Evolutionary conservation across 148 eudicot genomes (phyloP).

Genomic region (Tetragonia tetragonoides): DNA sequence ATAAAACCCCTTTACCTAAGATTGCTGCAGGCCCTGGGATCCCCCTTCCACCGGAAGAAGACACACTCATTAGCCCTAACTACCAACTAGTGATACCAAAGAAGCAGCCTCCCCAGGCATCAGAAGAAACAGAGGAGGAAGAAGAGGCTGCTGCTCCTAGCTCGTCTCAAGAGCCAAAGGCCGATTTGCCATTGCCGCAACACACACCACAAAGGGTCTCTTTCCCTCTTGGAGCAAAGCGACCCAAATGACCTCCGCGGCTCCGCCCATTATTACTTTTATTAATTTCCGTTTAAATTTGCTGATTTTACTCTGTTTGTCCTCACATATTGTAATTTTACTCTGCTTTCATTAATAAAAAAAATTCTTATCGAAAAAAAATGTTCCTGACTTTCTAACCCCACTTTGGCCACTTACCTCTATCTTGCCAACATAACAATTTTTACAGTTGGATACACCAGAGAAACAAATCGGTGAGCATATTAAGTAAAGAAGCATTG

Average conservation of each 20-base stretch:
- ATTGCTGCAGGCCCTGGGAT: slow-evolving; percentile 51
- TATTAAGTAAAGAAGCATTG: too few species aligned
- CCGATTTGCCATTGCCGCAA: slow-evolving; percentile 40
- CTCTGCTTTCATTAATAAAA: too few species aligned
- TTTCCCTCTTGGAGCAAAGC: slow-evolving; percentile 69
- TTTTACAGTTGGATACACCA: too few species aligned
- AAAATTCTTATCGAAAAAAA: too few species aligned
- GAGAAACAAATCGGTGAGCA: too few species aligned
- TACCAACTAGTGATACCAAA: slow-evolving; percentile 63
- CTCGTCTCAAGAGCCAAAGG: slow-evolving; percentile 55
- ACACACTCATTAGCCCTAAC: slow-evolving; percentile 76
- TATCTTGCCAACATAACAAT: too few species aligned
- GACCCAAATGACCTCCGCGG: slow-evolving; percentile 25
- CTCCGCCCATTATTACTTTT: too few species aligned
- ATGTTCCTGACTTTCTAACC: too few species aligned
- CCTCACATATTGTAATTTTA: too few species aligned
- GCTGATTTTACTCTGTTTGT: too few species aligned
- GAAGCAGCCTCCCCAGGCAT: slow-evolving; percentile 40
- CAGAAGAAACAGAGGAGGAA: slow-evolving; percentile 74
- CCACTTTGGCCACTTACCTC: too few species aligned
- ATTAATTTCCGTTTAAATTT: too few species aligned
- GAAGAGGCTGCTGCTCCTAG: slow-evolving; percentile 53
- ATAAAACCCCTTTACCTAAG: slow-evolving; percentile 76
- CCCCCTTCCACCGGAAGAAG: slow-evolving; percentile 83
- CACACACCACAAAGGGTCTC: slow-evolving; percentile 66